These are phyloP conservation scores for Kwoniella shivajii DNA, from an alignment of 1,284 basidiomycete genomes.

Conservation along the genomic window DNA sequence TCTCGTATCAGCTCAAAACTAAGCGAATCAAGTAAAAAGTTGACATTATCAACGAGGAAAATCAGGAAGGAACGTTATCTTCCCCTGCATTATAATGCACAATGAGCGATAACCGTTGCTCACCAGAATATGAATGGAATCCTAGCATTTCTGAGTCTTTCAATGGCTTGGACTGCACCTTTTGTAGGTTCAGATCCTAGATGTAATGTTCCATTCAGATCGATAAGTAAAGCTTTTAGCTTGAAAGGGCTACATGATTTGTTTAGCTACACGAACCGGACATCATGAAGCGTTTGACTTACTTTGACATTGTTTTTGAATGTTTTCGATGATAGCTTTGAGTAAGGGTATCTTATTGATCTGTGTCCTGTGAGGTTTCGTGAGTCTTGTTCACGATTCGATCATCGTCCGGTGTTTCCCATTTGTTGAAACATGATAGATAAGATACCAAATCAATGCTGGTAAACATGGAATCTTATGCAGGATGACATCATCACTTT, in stretches of 20 bases:
- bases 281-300: neutral
- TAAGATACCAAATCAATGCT: too few species aligned
- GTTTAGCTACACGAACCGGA: neutral
- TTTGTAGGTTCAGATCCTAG: constrained; percentile 61
- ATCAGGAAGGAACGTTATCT: too few species aligned
- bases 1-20: too few species aligned
- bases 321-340: neutral
- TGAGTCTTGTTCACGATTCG: too few species aligned
- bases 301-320: constrained; percentile 7
- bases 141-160: constrained; percentile 56
- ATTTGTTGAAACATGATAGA: too few species aligned
- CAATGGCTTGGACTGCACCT: constrained; percentile 60
- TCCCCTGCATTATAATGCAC: neutral
- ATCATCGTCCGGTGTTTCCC: too few species aligned
- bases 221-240: constrained; percentile 62
- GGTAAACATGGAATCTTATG: too few species aligned
- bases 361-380: too few species aligned
- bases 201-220: constrained; percentile 70
- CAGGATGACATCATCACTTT: too few species aligned
- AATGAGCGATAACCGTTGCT: constrained; percentile 47
- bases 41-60: too few species aligned
- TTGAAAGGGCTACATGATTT: constrained; percentile 12
- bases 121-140: constrained; percentile 68
- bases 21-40: too few species aligned
- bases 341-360: neutral